phyloP scores from a whole-genome alignment of 2,329 filamentous ascomycete genomes.

The Cercospora sp. region DNA sequence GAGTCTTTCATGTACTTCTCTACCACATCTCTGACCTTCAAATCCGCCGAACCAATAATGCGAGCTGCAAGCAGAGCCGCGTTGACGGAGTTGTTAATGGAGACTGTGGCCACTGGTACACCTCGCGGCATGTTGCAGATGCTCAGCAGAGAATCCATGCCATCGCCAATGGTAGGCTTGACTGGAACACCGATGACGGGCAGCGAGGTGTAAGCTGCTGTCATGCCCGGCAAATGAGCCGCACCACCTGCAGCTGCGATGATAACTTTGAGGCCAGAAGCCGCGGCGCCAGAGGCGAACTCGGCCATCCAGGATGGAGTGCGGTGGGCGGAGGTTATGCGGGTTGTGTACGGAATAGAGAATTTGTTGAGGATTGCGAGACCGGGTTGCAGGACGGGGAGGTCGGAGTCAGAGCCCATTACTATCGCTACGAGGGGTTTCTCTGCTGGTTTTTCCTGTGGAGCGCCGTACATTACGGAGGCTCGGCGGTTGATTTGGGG shows the following conservation, averaged over 20 bases:
- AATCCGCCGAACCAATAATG: constrained; percentile 48
- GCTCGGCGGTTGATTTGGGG: constrained; percentile 40
- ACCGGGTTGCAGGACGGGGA: constrained; percentile 65
- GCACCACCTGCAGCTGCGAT: constrained; percentile 54
- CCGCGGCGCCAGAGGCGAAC: constrained; percentile 46
- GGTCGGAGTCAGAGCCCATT: constrained; percentile 81
- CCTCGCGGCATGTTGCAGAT: constrained; percentile 56
- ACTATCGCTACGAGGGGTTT: constrained; percentile 70
- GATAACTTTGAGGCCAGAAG: constrained; percentile 45
- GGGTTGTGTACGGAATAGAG: constrained; percentile 68
- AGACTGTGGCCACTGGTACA: constrained; percentile 44
- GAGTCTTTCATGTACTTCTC: constrained; percentile 63
- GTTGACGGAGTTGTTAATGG: constrained; percentile 50
- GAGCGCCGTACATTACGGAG: background rate
- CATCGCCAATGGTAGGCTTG: constrained; percentile 52
- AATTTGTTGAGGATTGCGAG: constrained; percentile 69
- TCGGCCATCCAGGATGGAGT: constrained; percentile 51
- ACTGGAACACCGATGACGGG: constrained; percentile 55
- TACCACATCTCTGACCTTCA: constrained; percentile 58
- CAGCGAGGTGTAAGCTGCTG: constrained; percentile 50
- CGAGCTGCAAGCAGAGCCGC: constrained; percentile 50
- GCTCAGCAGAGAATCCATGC: constrained; percentile 52
- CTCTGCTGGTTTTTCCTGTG: constrained; percentile 24
- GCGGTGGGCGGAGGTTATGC: constrained; percentile 72
- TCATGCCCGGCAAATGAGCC: constrained; percentile 55